Percentiles rank a stretch among this genome's conserved stretches.
These are phyloP conservation scores for Salpingoeca rosetta DNA, from an alignment of 78 protist species.

Conservation along the genomic window DNA sequence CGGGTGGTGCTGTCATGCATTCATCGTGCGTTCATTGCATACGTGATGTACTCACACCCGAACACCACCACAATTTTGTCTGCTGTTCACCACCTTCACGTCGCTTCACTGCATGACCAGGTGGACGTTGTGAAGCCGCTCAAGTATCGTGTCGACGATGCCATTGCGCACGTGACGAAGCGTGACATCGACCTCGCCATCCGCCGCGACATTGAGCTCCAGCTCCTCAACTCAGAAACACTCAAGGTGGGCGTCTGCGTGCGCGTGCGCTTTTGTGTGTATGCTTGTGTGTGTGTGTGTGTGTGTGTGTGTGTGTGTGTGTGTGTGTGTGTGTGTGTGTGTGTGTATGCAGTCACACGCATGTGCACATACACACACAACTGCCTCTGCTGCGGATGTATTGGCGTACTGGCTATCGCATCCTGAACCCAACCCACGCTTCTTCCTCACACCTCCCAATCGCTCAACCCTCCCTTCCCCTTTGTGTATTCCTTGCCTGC, in stretches of 20 bases:
- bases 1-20: slow-evolving; percentile 24
- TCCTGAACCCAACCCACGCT: background rate
- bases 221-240: slow-evolving; percentile 48
- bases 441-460: no score
- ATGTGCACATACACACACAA: no score
- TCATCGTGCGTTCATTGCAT: no score
- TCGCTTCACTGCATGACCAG: no score
- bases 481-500: background rate
- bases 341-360: background rate
- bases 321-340: slow-evolving; percentile 1
- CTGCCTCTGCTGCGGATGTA: no score
- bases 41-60: no score
- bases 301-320: background rate
- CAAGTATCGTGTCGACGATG: slow-evolving; percentile 62
- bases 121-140: slow-evolving; percentile 39
- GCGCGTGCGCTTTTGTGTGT: no score
- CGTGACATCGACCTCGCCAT: slow-evolving; percentile 40
- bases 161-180: slow-evolving; percentile 15
- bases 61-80: no score
- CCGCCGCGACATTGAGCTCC: slow-evolving; percentile 44
- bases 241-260: slow-evolving; percentile 4
- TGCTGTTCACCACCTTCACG: no score
- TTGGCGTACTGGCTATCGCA: no score
- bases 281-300: background rate
- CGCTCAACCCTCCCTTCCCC: background rate